Base-by-base conservation (phyloP, 805 yeast species). In the Helenozyma rhizophorensis region DNA sequence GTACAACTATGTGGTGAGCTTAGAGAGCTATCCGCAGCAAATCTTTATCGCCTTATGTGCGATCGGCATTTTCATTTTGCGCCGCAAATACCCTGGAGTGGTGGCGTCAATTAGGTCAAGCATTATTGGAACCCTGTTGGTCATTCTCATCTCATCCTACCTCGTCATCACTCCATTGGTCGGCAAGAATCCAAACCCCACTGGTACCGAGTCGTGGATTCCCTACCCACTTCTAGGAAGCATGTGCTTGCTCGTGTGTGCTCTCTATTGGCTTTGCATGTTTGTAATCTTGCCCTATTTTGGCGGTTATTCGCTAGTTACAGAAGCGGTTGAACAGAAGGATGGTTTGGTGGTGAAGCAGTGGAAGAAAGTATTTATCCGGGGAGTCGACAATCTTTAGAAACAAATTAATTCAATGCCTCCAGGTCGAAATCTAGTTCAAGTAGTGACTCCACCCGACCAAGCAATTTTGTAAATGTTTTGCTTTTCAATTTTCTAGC, bases 311-410 rank as follows among this genome's bases (percentile, higher is more conserved):
- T 54, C 53, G 4, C 50, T 81, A 17, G 56, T 59, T 6, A 62
- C 65, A 8, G 68, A 60, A 30, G 65, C 62, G 3, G 46, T 56
- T 4, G 55, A 49, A 14, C 57, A 75, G 31, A 64, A 68, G 2
- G 88, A 81, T 53, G 88, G 88, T 0, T 53, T 80, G 32, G 61
- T 60, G 4, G 62, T 79, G 1, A 78, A 75, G 40, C 53, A 58
- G 41, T 81, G 88, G 88, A 58, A 53, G 9, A 75, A 70, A 34
- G 47, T 53, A 4, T 30, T 17, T 17, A 6, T 17, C 8, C 8
- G n/a, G n/a, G n/a, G n/a, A n/a, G n/a, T n/a, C n/a, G n/a, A n/a
- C n/a, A n/a, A n/a, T n/a, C n/a, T n/a, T n/a, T n/a, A n/a, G n/a
- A n/a, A n/a, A n/a, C n/a, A n/a, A n/a, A n/a, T n/a, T n/a, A n/a